Evolutionary conservation across 768 basidiomycete genomes (phyloP), one percentile per base, ranked within the genome.

Genomic region (Pleurotus djamor): DNA sequence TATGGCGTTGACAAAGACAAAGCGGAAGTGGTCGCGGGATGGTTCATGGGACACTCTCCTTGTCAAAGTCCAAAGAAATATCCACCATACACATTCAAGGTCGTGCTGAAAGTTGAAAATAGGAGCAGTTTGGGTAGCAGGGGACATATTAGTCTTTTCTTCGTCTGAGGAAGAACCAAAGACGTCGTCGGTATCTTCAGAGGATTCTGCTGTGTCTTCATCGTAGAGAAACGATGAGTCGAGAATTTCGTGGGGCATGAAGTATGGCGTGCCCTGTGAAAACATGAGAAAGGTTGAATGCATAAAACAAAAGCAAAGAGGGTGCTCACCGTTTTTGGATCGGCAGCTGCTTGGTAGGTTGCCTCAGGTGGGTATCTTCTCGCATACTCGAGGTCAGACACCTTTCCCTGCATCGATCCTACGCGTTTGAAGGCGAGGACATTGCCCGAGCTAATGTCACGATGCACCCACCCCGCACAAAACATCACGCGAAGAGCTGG

Each of bases 221-320:
- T 55, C 16, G 32, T 34, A 21, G 13, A 55, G 32, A 38, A 14
- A 55, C 13, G 5, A 6, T 17, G 52, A 43, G 14, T n/a, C 5
- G 1, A 55, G 52, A 5, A 50, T 55, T 36, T 55, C 52, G 52
- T 43, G 38, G 35, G 52, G 35, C 52, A 55, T 55, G 52, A 55
- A 55, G 34, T 37, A 55, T 1, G 52, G 52, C 7, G 52, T 55
- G 5, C 52, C 52, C 52, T 55, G 12, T n/a, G 10, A 16, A 28
- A 28, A 28, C 21, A 28, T 28, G 21, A 28, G 21, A 28, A 28
- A 28, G 21, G 21, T 28, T 28, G 21, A 28, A 28, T 28, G 21
- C 21, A 28, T 28, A 28, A 28, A 28, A 28, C 21, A 28, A 28
- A 28, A 28, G 21, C 21, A 28, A 28, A 28, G 21, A 28, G 21